phyloP scores from a whole-genome alignment of 2,329 filamentous ascomycete species.

The Geosmithia morbida region DNA sequence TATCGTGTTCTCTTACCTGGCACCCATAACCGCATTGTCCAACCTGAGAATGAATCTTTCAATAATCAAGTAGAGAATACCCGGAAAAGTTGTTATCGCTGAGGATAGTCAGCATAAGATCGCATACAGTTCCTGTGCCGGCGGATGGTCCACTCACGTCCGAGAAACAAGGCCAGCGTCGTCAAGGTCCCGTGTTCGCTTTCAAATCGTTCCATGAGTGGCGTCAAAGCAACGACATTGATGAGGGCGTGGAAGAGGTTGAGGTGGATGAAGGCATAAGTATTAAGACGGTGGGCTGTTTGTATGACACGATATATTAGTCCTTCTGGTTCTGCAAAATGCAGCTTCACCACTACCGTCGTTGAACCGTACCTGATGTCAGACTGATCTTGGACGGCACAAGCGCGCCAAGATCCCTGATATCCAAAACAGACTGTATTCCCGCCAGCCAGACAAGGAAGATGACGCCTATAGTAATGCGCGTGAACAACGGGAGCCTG shows the following conservation, averaged over 20 bases:
- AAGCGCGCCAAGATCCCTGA: conserved; percentile 65
- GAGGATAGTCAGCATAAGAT: conserved; percentile 4
- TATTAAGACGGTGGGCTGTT: conserved; percentile 75
- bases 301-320: neutral
- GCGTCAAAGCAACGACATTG: conserved; percentile 67
- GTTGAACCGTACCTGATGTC: conserved; percentile 39
- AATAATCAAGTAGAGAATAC: conserved; percentile 63
- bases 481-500: conserved; percentile 79
- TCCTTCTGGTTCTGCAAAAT: conserved; percentile 1
- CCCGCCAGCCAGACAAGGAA: conserved; percentile 47
- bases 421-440: conserved; percentile 54
- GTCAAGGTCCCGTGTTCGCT: conserved; percentile 82
- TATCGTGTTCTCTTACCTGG: conserved; percentile 42
- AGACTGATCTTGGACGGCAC: conserved; percentile 64
- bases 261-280: conserved; percentile 76
- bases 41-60: conserved; percentile 58
- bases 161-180: conserved; percentile 75
- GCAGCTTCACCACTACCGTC: neutral
- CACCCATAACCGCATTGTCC: conserved; percentile 66
- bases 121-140: neutral
- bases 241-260: conserved; percentile 68
- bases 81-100: conserved; percentile 73
- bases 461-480: conserved; percentile 52
- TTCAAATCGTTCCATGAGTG: conserved; percentile 90
- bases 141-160: conserved; percentile 49